Evolutionary conservation across 768 basidiomycete species (phyloP), one percentile per base, ranked within the genome.

Genomic region (Crucibulum laeve): DNA sequence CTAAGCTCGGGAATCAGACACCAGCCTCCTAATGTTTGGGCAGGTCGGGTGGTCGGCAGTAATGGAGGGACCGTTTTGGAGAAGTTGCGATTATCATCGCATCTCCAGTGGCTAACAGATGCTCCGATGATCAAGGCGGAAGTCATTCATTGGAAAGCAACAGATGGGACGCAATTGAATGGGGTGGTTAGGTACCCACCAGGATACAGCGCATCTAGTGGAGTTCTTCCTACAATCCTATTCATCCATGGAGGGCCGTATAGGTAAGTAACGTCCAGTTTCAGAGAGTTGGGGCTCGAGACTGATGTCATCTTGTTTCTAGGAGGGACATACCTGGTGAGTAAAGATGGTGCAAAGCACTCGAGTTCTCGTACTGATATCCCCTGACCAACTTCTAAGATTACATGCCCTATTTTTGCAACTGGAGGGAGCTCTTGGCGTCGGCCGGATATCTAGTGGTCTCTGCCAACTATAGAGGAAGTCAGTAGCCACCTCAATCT

Each of bases 361-460:
- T 10, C 17, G 13, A 17, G 6, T 18, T n/a, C 5, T 15, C 33
- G 8, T 25, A 21, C 17, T 4, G 19, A 32, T 10, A 37, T 10
- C 8, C 37, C n/a, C n/a, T n/a, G n/a, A n/a, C n/a, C n/a, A n/a
- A n/a, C n/a, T n/a, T n/a, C n/a, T n/a, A n/a, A 65, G 65, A 67
- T 51, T 67, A 64, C 47, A 67, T 67, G 65, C 64, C 63, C 19
- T 65, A 67, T 37, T 64, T 63, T 46, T 63, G 64, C 47, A 63
- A 63, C 45, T 67, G 65, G 65, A 56, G 65, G 8, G 65, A 67
- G 34, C 45, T 63, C 26, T 49, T 63, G 14, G 62, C 64, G 4
- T 60, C 55, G 42, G 57, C 60, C 8, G 65, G 65, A 24, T 67
- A 63, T 45, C 53, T 67, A 13, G 62, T 63, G 0, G 53, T 67